These are phyloP conservation scores for Madurella fahalii DNA, from an alignment of 2,329 filamentous ascomycete genomes.

Conservation along the genomic window DNA sequence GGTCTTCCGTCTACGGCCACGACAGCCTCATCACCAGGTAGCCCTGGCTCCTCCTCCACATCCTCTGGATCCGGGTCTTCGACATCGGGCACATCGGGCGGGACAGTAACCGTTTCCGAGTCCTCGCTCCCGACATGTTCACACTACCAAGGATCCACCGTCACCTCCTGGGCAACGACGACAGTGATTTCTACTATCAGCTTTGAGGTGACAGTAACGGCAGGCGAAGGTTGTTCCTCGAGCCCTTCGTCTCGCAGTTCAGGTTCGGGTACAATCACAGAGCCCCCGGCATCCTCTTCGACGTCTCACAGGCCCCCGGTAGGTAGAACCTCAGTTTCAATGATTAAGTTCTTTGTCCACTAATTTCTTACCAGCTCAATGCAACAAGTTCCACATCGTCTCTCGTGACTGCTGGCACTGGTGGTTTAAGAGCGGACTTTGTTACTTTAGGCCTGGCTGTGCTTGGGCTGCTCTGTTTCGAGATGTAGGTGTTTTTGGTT, in stretches of 20 bases:
- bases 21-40: background rate
- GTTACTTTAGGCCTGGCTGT: too few species aligned
- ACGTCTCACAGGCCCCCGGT: background rate
- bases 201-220: conserved; percentile 14
- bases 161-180: conserved; percentile 16
- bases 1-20: conserved; percentile 3
- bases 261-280: background rate
- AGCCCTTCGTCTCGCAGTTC: background rate
- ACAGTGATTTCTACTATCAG: conserved; percentile 13
- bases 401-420: too few species aligned
- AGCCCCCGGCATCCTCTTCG: background rate
- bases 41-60: background rate
- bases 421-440: too few species aligned
- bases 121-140: background rate
- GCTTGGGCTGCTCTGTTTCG: too few species aligned
- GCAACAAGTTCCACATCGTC: too few species aligned
- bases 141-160: conserved; percentile 5
- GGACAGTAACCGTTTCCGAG: background rate
- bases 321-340: background rate
- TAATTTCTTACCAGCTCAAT: too few species aligned
- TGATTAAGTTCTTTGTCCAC: too few species aligned
- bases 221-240: background rate
- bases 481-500: too few species aligned
- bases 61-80: background rate
- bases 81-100: background rate